These are phyloP conservation scores for Calendula officinalis DNA, from an alignment of 129 eudicot genomes.

Conservation along the genomic window DNA sequence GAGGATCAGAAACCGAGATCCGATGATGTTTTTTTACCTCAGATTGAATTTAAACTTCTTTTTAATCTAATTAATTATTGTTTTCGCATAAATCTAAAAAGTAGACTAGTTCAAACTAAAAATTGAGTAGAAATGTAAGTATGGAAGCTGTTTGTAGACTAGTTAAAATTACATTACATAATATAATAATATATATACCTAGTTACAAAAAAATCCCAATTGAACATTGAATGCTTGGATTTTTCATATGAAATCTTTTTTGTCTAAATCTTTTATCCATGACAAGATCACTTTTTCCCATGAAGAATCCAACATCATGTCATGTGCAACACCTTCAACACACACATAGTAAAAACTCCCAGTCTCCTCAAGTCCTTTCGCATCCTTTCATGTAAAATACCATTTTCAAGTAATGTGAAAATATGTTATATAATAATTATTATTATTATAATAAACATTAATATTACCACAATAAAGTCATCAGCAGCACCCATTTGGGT, in stretches of 20 bases:
- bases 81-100: not conserved
- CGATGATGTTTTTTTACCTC: constrained; percentile 25
- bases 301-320: constrained; percentile 79
- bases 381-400: constrained; percentile 39
- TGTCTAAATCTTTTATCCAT: constrained; percentile 45
- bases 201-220: too few species aligned
- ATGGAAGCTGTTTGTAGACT: too few species aligned
- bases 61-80: constrained; percentile 7
- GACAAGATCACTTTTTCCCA: constrained; percentile 66
- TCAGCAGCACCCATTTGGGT: constrained; percentile 69
- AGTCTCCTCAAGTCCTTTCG: constrained; percentile 69
- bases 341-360: constrained; percentile 75
- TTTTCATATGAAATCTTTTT: constrained; percentile 15
- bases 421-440: too few species aligned
- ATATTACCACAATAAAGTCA: constrained; percentile 86
- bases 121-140: too few species aligned
- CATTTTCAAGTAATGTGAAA: too few species aligned
- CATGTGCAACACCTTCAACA: constrained; percentile 81
- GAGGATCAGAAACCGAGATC: constrained; percentile 23
- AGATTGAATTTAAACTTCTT: not conserved
- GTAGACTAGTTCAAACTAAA: too few species aligned
- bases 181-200: too few species aligned
- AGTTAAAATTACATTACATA: too few species aligned
- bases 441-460: not conserved
- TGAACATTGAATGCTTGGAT: too few species aligned